Evolutionary conservation across 2,329 filamentous ascomycete genomes (phyloP).

Genomic region (Fusarium burgessii): DNA sequence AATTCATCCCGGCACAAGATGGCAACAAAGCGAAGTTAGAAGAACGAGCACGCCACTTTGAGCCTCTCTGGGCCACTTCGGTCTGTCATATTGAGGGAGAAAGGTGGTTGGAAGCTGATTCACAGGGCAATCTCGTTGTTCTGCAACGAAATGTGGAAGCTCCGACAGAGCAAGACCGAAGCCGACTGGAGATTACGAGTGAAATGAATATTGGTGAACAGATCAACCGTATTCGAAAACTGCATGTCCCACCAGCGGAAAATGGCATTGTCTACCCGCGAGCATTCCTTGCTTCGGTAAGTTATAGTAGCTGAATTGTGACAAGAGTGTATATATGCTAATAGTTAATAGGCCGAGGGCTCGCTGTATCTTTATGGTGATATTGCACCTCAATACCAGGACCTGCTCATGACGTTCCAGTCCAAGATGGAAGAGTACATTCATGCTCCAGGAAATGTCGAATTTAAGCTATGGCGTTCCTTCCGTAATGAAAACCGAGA

Average conservation of each 20-base stretch:
- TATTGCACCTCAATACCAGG: constrained; percentile 77
- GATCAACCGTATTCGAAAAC: constrained; percentile 86
- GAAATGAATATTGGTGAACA: constrained; percentile 92
- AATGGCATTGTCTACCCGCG: constrained; percentile 79
- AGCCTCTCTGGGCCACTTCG: constrained; percentile 85
- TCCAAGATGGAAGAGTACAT: constrained; percentile 74
- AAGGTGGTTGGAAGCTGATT: constrained; percentile 85
- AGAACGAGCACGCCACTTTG: constrained; percentile 83
- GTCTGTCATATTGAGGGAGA: constrained; percentile 78
- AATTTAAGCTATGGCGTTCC: constrained; percentile 84
- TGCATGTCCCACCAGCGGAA: constrained; percentile 74
- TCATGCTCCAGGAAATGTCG: constrained; percentile 76
- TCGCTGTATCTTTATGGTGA: constrained; percentile 90
- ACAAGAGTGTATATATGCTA: constrained; percentile 5
- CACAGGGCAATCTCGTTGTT: constrained; percentile 87
- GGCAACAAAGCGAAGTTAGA: constrained; percentile 72
- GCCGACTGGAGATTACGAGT: constrained; percentile 77
- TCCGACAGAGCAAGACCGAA: constrained; percentile 79
- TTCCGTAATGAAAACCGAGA: constrained; percentile 80
- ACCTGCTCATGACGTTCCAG: constrained; percentile 87
- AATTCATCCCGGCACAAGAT: constrained; percentile 71
- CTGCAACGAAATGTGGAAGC: constrained; percentile 79
- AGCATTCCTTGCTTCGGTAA: constrained; percentile 90
- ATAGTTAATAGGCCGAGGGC: constrained; percentile 77
- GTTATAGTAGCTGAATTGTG: constrained; percentile 44